Base-by-base conservation (phyloP, 208 protist genomes). In the Wallacemonas sp. region DNA sequence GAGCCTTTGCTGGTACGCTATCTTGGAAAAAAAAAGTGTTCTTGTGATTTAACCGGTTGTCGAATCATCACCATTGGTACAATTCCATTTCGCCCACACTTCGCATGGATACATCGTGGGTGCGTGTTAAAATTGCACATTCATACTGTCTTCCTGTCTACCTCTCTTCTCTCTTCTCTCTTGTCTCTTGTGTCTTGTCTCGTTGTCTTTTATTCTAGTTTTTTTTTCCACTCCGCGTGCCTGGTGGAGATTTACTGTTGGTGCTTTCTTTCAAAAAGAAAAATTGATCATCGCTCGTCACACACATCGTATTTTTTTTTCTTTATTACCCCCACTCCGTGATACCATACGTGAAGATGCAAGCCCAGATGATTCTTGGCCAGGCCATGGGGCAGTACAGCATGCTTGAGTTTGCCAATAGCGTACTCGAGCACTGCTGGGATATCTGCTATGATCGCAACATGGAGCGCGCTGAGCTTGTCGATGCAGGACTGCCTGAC, bases 391-490 rank as follows among this genome's bases (percentile, higher is more conserved):
- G 92, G 70, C 77, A 87, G 65, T 94, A 88, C 72, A 36, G 62
- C 28, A 89, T 86, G 82, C 58, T 87, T 36, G 84, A 94, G 58
- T 82, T 87, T 39, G 70, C 82, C 11, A 88, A 92, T 62, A 33
- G 55, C 42, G 53, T 84, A 9, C 68, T 96, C 0, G 78, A 84
- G 68, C 73, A 91, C 56, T 96, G 91, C 78, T 96, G 91, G 91
- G 82, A 90, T 22, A 84, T 91, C 49, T 96, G 91, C 79, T 93
- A 87, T 70, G 82, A 96, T 53, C 62, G 59, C 34, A 91, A 93
- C 46, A 72, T 96, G 42, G 77, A 71, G 0, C 77, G 79, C 17
- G 62, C 38, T 15, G 87, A 96, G 63, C 77, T 96, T 19, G 70
- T 65, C 19, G 60, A 54, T 11, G 75, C 74, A 2, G 74, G 69